Base-by-base conservation (phyloP, 148 eudicot species). In the Rhododendron vialii region DNA sequence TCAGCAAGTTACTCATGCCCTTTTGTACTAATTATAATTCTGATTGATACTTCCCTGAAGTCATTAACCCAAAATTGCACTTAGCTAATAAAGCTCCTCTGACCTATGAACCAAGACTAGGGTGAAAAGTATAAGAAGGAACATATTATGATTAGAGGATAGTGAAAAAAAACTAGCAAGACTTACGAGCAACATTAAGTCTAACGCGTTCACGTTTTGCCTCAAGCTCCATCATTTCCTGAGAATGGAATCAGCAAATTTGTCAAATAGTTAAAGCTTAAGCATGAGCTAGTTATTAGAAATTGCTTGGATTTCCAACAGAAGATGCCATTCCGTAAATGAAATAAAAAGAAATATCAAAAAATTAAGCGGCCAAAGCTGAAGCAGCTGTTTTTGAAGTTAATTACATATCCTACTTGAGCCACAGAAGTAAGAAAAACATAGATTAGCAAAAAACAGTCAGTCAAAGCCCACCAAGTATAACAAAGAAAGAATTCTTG, bases 191-290 rank as follows among this genome's bases (percentile, higher is more conserved):
- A 88, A 96, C 98, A 88, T 95, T 96, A 41, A 92, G 92, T 91
- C 87, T 94, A 65, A 94, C 93, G 71, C 85, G 88, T 88, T 94
- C 98, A 81, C 98, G 95, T 87, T 92, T 94, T 79, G 97, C 94
- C 92, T 96, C 99, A 88, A 96, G 88, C 87, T 92, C 94, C 90
- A 91, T 91, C 94, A 95, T 92, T 90, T 96, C 99, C 99, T 96
- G 92, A 87, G 86, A 85, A 88, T 61, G 48, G 76, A 84, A 80
- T 69, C 84, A 90, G 81, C 84, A 79, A 51, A 11, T 63, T 59
- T 9, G 67, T 86, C 51, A 89, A 26, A 53, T 10, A 63, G 36
- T 38, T 82, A 41, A 4, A 79, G 65, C 36, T 63, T 67, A 69
- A 78, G 84, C 53, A 61, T 22, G 22, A 82, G 24, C 74, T 1